These are phyloP conservation scores for Phytophthora pinifolia DNA, from an alignment of 352 stramenopile genomes.

Conservation along the genomic window DNA sequence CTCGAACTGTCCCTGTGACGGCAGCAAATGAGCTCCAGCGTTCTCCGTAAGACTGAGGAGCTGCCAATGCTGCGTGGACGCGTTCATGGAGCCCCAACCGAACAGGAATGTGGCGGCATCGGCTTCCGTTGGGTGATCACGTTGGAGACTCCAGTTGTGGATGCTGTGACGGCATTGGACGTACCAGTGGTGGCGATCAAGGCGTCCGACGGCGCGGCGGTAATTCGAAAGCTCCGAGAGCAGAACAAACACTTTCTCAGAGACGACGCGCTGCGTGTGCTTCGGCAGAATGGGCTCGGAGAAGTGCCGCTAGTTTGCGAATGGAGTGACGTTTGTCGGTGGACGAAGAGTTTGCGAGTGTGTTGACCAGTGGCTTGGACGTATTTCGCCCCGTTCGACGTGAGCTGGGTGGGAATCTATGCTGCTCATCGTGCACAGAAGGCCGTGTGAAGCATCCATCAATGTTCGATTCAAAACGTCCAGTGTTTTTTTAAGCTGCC, in stretches of 20 bases:
- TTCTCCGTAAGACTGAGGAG: not conserved
- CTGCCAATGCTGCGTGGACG: conserved; percentile 1
- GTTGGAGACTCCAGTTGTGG: conserved; percentile 11
- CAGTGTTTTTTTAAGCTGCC: too few species aligned
- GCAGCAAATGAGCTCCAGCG: too few species aligned
- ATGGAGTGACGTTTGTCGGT: conserved; percentile 73
- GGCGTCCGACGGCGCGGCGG: conserved; percentile 51
- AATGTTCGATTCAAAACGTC: too few species aligned
- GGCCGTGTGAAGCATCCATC: too few species aligned
- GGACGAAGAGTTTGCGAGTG: conserved; percentile 43
- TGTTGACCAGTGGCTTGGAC: conserved; percentile 56
- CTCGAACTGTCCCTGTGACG: too few species aligned
- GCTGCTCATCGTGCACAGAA: too few species aligned
- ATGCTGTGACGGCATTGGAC: conserved; percentile 35
- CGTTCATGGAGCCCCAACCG: too few species aligned
- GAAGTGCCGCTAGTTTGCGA: conserved; percentile 50
- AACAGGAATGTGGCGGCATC: too few species aligned
- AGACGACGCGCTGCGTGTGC: conserved; percentile 51
- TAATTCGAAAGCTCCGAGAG: conserved; percentile 37
- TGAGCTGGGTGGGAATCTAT: too few species aligned
- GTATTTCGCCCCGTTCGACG: conserved; percentile 47
- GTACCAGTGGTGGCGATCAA: conserved; percentile 71
- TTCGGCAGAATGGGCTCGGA: conserved; percentile 72
- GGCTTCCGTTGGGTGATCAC: conserved; percentile 27
- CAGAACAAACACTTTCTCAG: conserved; percentile 37